A percentile compares a stretch with the other conserved stretches of the same genome.
phyloP scores from a whole-genome alignment of 2,329 filamentous ascomycete species.

The Talaromyces pinophilus region DNA sequence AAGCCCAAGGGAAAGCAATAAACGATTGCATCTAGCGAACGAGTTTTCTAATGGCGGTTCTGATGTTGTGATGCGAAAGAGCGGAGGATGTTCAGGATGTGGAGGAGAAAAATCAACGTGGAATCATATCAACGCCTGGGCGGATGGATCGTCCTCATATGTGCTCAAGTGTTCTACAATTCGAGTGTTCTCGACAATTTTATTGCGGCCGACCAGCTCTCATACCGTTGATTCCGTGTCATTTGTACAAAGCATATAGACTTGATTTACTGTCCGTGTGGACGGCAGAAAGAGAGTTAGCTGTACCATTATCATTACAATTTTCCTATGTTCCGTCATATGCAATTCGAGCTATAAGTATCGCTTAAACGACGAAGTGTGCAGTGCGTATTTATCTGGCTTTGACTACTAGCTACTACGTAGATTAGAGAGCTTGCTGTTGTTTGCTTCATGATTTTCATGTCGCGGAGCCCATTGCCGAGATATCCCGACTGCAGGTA shows the following conservation, averaged over 20 bases:
- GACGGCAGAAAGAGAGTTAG: slow-evolving; percentile 38
- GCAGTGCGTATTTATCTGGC: neutral
- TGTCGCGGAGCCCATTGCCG: slow-evolving; percentile 1
- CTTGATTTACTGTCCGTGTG: slow-evolving; percentile 35
- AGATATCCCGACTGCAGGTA: slow-evolving; percentile 9
- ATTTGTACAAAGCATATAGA: slow-evolving; percentile 46
- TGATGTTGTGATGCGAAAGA: neutral
- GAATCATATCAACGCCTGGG: neutral
- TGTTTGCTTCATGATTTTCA: slow-evolving; percentile 1
- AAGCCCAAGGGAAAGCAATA: slow-evolving; percentile 34
- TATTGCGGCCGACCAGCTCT: neutral
- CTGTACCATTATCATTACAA: slow-evolving; percentile 38
- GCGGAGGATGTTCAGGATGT: neutral
- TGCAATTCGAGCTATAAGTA: neutral
- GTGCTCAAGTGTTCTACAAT: too few species aligned
- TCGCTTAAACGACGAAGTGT: neutral
- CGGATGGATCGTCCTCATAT: neutral
- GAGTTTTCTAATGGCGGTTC: neutral
- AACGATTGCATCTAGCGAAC: neutral
- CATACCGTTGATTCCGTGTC: slow-evolving; percentile 4
- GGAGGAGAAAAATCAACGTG: neutral
- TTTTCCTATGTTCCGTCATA: slow-evolving; percentile 11
- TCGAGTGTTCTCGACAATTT: neutral
- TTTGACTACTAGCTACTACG: neutral
- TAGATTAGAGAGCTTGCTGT: neutral